Conservation (phyloP, 192 early-diverging fungal species). For the Coemansia sp. region DNA sequence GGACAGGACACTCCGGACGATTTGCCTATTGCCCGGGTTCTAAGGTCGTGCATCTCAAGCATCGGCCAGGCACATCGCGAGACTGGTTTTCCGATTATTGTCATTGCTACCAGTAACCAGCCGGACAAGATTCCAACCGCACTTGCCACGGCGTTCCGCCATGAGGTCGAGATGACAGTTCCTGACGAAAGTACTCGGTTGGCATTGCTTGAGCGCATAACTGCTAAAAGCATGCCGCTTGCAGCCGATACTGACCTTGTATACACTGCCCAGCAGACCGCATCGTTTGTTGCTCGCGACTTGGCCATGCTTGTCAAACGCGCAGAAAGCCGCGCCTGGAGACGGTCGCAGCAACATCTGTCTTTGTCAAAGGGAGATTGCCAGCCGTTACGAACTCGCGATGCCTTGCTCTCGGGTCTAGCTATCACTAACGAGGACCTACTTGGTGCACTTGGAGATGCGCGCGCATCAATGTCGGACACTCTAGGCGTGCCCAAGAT, state of each 20-base stretch:
- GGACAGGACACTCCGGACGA: slow-evolving; percentile 42
- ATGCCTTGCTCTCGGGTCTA: slow-evolving; percentile 70
- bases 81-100: slow-evolving; percentile 71
- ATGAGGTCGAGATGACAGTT: slow-evolving; percentile 72
- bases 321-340: slow-evolving; percentile 67
- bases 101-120: slow-evolving; percentile 76
- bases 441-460: slow-evolving; percentile 72
- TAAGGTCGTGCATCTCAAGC: slow-evolving; percentile 34
- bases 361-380: neutral
- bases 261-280: slow-evolving; percentile 85
- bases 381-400: slow-evolving; percentile 32
- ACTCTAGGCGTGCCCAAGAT: slow-evolving; percentile 97
- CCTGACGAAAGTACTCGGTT: slow-evolving; percentile 70
- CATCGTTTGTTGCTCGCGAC: slow-evolving; percentile 86
- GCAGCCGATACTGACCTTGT: slow-evolving; percentile 76
- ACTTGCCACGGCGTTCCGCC: slow-evolving; percentile 75
- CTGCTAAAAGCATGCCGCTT: slow-evolving; percentile 45
- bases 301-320: slow-evolving; percentile 73
- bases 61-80: slow-evolving; percentile 27
- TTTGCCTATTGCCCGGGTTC: slow-evolving; percentile 46
- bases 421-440: slow-evolving; percentile 78
- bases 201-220: slow-evolving; percentile 64
- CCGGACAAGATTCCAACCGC: slow-evolving; percentile 77
- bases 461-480: slow-evolving; percentile 82
- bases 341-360: slow-evolving; percentile 38